A percentile compares a stretch with the other conserved stretches of the same genome.
Evolutionary conservation across 495 filamentous ascomycete genomes (phyloP).

Genomic region (Hypoxylon subgilvum): DNA sequence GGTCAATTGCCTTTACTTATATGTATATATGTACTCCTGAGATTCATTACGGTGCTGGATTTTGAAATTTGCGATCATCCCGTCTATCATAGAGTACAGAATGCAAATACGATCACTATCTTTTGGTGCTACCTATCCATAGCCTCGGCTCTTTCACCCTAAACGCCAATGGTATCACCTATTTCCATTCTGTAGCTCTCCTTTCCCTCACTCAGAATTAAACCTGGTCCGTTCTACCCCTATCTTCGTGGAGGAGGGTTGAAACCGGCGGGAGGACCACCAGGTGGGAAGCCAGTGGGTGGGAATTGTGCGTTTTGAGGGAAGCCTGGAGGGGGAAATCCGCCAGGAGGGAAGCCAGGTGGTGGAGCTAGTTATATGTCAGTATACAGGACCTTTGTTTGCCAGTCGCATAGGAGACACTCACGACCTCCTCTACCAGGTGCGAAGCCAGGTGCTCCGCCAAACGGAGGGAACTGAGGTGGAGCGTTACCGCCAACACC

Average conservation of each 20-base stretch:
- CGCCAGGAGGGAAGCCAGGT: constrained; percentile 66
- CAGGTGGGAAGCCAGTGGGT: constrained; percentile 70
- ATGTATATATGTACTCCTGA: neutral
- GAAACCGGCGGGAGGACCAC: constrained; percentile 69
- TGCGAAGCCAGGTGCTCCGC: constrained; percentile 67
- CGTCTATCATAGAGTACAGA: constrained; percentile 33
- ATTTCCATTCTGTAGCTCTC: constrained; percentile 25
- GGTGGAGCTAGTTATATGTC: constrained; percentile 57
- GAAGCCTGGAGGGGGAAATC: constrained; percentile 56
- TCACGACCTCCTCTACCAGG: constrained; percentile 77
- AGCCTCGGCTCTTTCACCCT: constrained; percentile 38
- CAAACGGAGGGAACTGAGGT: constrained; percentile 70
- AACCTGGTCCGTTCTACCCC: constrained; percentile 37
- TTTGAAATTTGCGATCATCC: constrained; percentile 11
- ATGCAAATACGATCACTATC: constrained; percentile 13
- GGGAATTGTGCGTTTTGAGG: constrained; percentile 66
- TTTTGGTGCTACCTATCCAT: constrained; percentile 32
- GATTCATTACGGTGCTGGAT: constrained; percentile 23
- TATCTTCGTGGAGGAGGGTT: constrained; percentile 68
- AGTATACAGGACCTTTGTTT: constrained; percentile 8
- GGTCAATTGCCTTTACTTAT: neutral
- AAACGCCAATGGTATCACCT: constrained; percentile 44
- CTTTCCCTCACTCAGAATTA: constrained; percentile 25
- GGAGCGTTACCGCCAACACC: constrained; percentile 84
- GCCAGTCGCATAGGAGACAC: constrained; percentile 37